Evolutionary conservation across 768 basidiomycete genomes (phyloP), one percentile per base, ranked within the genome.

Genomic region (Tremella mesenterica): DNA sequence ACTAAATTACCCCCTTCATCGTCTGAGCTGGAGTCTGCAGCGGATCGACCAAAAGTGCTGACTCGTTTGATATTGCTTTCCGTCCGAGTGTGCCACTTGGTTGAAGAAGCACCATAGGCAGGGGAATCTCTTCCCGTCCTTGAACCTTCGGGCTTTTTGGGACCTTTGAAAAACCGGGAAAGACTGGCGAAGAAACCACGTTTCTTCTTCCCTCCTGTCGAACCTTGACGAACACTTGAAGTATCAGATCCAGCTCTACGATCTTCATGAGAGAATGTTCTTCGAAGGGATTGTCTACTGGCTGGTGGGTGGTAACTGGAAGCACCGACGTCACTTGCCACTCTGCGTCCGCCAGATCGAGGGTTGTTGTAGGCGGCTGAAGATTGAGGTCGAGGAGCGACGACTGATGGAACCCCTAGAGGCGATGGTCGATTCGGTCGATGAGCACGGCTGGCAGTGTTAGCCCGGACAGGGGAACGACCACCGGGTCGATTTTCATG

Each of bases 121-220:
- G 71, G 71, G 0, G 67, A 69, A n/a, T 69, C 67, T 9, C 63
- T 51, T 18, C 69, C 69, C 21, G 62, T 59, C n/a, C 57, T 43
- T 36, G 61, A 52, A n/a, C 59, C 57, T 16, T 56, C 38, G 26
- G 50, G 39, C 30, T 56, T 16, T 14, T 50, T 52, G 14, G 50
- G 43, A 28, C 60, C 56, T 50, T 73, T 71, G 66, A 73, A 73
- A 26, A 73, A 52, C 20, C 62, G 52, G 0, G 61, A 57, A 52
- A 73, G 53, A 2, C 59, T 60, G 4, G 58, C 58, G 59, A 73
- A 73, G 62, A 73, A 73, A 14, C 71, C 71, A 30, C 60, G 54
- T 57, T 69, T 70, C 65, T 72, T 72, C 53, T 54, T 61, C 45
- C 23, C 46, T 14, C 51, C 55, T 8, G 23, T 41, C 8, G 38